Conservation (phyloP, 345 rosid species). For the Murraya paniculata region DNA sequence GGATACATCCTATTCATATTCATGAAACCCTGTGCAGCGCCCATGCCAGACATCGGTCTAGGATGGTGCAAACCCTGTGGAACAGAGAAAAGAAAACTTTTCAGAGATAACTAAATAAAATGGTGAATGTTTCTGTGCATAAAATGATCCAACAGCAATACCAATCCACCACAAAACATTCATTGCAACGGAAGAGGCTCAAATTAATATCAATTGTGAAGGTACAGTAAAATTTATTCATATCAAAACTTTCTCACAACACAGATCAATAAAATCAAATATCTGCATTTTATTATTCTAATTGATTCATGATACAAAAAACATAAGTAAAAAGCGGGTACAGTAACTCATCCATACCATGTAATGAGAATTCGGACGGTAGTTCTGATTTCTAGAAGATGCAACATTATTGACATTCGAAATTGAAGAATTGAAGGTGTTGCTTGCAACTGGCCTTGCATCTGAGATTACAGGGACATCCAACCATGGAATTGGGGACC, state of each 20-base stretch:
- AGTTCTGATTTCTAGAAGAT: constrained; percentile 60
- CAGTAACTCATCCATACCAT: constrained; percentile 35
- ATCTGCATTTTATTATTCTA: too few species aligned
- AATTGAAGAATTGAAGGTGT: constrained; percentile 44
- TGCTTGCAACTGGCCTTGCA: constrained; percentile 46
- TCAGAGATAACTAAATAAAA: not conserved
- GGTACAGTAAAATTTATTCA: too few species aligned
- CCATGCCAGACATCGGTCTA: constrained; percentile 52
- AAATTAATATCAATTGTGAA: too few species aligned
- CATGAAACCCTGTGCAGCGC: constrained; percentile 50
- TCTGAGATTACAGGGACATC: constrained; percentile 51
- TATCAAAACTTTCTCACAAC: too few species aligned
- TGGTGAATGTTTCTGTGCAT: not conserved
- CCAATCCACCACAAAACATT: too few species aligned
- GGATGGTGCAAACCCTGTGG: constrained; percentile 61
- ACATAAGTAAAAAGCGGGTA: not conserved
- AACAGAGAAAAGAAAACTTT: not conserved
- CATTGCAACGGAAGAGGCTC: too few species aligned
- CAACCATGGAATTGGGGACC: constrained; percentile 46
- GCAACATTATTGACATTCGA: constrained; percentile 47
- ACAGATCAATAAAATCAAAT: too few species aligned
- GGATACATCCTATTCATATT: constrained; percentile 67
- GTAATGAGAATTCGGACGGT: constrained; percentile 55
- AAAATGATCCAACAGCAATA: not conserved
- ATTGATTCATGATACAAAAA: too few species aligned